A percentile compares a stretch with the other conserved stretches of the same genome.
Evolutionary conservation across 495 filamentous ascomycete genomes (phyloP).

Genomic region (Penicillium ucsense): DNA sequence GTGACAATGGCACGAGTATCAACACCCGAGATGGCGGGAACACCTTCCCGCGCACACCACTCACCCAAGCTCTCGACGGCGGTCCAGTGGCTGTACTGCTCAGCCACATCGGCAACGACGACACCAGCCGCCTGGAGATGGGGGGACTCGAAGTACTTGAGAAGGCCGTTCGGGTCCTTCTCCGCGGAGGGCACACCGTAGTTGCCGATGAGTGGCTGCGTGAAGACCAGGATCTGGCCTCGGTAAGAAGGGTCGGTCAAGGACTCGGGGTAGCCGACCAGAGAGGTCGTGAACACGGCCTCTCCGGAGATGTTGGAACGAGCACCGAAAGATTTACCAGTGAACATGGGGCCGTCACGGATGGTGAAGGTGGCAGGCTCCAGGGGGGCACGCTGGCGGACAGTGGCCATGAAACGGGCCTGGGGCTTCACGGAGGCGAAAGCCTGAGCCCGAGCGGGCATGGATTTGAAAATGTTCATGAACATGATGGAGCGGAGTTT

Average conservation of each 20-base stretch:
- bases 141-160: slow-evolving; percentile 92
- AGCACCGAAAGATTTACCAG: slow-evolving; percentile 86
- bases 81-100: slow-evolving; percentile 96
- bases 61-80: slow-evolving; percentile 85
- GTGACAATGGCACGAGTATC: slow-evolving; percentile 97
- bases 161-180: slow-evolving; percentile 66
- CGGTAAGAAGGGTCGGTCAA: slow-evolving; percentile 98
- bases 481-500: slow-evolving; percentile 47
- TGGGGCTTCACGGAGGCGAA: slow-evolving; percentile 46
- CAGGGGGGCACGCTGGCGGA: slow-evolving; percentile 55
- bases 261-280: slow-evolving; percentile 94
- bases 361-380: slow-evolving; percentile 93
- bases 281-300: slow-evolving; percentile 88
- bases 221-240: slow-evolving; percentile 97
- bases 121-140: slow-evolving; percentile 94
- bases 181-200: slow-evolving; percentile 81
- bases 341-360: slow-evolving; percentile 87
- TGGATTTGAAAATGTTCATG: slow-evolving; percentile 51
- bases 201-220: slow-evolving; percentile 97
- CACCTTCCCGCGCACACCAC: slow-evolving; percentile 93
- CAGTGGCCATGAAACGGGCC: slow-evolving; percentile 58
- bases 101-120: slow-evolving; percentile 88
- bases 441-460: slow-evolving; percentile 43
- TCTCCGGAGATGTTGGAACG: slow-evolving; percentile 87
- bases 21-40: slow-evolving; percentile 92